Evolutionary conservation across 2,329 filamentous ascomycete genomes (phyloP), one percentile per base, ranked within the genome.

Genomic region (Neofusicoccum sp.): DNA sequence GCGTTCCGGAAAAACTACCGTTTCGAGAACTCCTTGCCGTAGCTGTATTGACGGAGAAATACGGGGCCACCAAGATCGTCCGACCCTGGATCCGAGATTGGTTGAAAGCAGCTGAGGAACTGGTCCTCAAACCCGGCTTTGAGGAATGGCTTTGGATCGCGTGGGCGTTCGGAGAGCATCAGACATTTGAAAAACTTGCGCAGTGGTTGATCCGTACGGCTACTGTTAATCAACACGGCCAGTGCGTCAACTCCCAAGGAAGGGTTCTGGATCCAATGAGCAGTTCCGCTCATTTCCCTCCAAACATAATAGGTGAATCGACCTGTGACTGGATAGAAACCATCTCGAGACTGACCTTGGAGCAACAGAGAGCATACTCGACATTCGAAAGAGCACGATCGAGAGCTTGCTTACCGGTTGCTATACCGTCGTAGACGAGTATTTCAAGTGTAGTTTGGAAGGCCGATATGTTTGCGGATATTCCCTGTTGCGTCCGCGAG

Each of bases 81-180:
- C 34, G 47, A 5, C 61, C 61, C 12, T 58, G 53, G 47, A 28
- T 38, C 20, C n/a, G 30, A 8, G 43, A 34, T 24, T 57, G 53
- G 41, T 43, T 58, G 20, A 28, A 45, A 33, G 38, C 14, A 14
- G 9, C 16, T 3, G 36, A 57, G 14, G 7, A 24, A 14, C n/a
- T 26, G 7, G 26, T 43, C 7, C 6, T 43, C 9, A 24, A 28
- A 11, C 9, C 34, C 3, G 60, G 60, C 3, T 31, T 16, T 12
- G 60, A 61, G 24, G 51, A 43, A 28, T 58, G 54, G 51, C 24
- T 61, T 6, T 59, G 26, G 7, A 43, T 61, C 7, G 54, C 43
- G 6, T 58, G 31, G 40, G 44, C 31, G 2, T 58, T 45, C 30
- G 60, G 60, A n/a, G 33, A 56, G 4, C 3, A 3, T 26, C 24